Conservation (phyloP, 768 basidiomycete genomes). For the Calocybe cyanea region DNA sequence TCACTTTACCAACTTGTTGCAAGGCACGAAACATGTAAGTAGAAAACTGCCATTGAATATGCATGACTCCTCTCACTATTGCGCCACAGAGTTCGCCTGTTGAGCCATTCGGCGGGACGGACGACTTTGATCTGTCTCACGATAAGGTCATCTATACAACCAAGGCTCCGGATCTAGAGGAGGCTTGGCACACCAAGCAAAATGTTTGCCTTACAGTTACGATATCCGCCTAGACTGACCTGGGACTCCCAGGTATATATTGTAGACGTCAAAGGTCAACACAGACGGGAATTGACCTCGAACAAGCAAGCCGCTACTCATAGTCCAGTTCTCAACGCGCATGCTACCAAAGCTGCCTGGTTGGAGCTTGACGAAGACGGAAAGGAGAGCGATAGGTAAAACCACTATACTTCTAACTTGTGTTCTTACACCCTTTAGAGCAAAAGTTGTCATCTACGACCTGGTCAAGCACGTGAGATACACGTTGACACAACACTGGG, state of each 20-base stretch:
- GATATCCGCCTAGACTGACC: neutral
- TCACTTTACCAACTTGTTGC: conserved; percentile 55
- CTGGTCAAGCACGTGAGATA: conserved; percentile 61
- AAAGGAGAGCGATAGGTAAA: conserved; percentile 79
- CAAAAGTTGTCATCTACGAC: conserved; percentile 79
- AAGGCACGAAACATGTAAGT: conserved; percentile 68
- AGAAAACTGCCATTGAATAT: conserved; percentile 2
- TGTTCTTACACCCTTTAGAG: conserved; percentile 34
- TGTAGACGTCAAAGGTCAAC: conserved; percentile 50
- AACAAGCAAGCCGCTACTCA: conserved; percentile 83
- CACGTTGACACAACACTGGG: conserved; percentile 81
- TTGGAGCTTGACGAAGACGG: conserved; percentile 84
- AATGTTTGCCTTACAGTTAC: conserved; percentile 42
- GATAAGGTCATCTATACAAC: conserved; percentile 77
- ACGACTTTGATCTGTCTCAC: conserved; percentile 74
- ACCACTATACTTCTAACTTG: conserved; percentile 2
- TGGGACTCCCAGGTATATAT: conserved; percentile 55
- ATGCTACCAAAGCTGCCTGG: conserved; percentile 80
- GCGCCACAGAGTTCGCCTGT: conserved; percentile 60
- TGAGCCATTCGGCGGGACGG: conserved; percentile 82
- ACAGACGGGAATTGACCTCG: conserved; percentile 65
- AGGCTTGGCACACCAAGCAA: conserved; percentile 87
- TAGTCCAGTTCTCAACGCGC: conserved; percentile 62
- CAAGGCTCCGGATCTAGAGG: conserved; percentile 74
- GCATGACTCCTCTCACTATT: conserved; percentile 2